A percentile compares a stretch with the other conserved stretches of the same genome.
phyloP scores from a whole-genome alignment of 768 basidiomycete genomes.

The Pluteus cervinus region DNA sequence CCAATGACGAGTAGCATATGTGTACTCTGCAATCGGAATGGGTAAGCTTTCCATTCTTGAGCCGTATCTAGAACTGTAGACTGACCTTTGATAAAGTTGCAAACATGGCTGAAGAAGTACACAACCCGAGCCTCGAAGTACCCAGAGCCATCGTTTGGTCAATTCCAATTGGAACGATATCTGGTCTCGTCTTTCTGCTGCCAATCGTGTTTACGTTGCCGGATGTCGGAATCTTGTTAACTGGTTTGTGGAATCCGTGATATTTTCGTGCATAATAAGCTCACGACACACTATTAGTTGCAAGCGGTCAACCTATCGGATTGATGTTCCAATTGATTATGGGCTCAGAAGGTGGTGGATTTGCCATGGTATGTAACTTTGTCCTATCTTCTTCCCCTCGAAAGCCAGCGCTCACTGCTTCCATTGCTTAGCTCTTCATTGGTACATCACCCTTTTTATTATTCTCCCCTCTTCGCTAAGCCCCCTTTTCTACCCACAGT shows the following conservation, averaged over 20 bases:
- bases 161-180: constrained; percentile 44
- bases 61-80: neutral
- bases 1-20: constrained; percentile 49
- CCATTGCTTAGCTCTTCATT: too few relatives aligned
- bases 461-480: neutral
- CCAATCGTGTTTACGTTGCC: constrained; percentile 64
- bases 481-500: constrained; percentile 23
- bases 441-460: constrained; percentile 33
- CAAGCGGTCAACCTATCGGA: constrained; percentile 58
- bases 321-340: constrained; percentile 58
- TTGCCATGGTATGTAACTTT: constrained; percentile 42
- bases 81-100: constrained; percentile 31
- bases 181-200: constrained; percentile 50
- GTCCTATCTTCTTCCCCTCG: neutral
- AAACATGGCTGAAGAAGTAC: constrained; percentile 66
- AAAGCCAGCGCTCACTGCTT: too few relatives aligned
- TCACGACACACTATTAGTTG: too few relatives aligned
- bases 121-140: constrained; percentile 46
- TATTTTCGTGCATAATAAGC: too few relatives aligned
- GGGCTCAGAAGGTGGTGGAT: constrained; percentile 55
- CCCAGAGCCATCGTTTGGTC: constrained; percentile 51
- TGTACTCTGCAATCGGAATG: constrained; percentile 58
- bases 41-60: constrained; percentile 33
- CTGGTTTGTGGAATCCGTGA: constrained; percentile 27
- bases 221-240: constrained; percentile 44